Evolutionary conservation across 768 basidiomycete species (phyloP), one percentile per base, ranked within the genome.

Genomic region (Suillus decipiens): DNA sequence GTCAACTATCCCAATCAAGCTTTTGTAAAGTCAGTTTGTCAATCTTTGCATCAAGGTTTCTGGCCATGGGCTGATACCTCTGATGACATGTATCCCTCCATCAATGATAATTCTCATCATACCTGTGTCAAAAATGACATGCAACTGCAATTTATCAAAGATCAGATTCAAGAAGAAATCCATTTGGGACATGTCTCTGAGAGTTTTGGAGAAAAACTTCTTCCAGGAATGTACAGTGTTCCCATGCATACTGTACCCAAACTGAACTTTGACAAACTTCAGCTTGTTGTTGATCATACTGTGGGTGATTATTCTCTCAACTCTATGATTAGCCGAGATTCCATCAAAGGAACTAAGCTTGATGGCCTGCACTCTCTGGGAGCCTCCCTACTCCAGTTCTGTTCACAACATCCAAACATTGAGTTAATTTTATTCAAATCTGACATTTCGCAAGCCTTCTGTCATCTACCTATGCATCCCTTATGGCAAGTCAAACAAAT

Each of bases 221-320:
- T 65, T 0, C 81, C 78, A 0, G 81, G 81, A 0, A 84, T 85
- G 82, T 75, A 77, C 48, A 69, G 66, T 33, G 72, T 75, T 53
- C 83, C 80, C 0, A 67, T 82, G 0, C 67, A 76, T 42, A 75
- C 73, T 1, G 76, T 84, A 0, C 79, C 79, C 0, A 83, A 83
- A 59, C 81, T 79, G 0, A 80, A 80, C 41, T 66, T 71, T 0
- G 53, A 64, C 0, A 78, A 81, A 33, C 64, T 79, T 3, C 64
- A 76, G 0, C 70, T 84, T 0, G 69, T 84, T 10, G 73, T 69
- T 10, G 39, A 61, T 45, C 34, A 60, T 10, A 75, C 70, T 47
- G 69, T 71, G 0, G 79, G 78, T 0, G 51, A 61, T 0, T 73
- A 67, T 65, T 71, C 76, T 0, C 70, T 76, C 5, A 82, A 83